These are phyloP conservation scores for Citropsis articulata DNA, from an alignment of 345 rosid species.

Conservation along the genomic window DNA sequence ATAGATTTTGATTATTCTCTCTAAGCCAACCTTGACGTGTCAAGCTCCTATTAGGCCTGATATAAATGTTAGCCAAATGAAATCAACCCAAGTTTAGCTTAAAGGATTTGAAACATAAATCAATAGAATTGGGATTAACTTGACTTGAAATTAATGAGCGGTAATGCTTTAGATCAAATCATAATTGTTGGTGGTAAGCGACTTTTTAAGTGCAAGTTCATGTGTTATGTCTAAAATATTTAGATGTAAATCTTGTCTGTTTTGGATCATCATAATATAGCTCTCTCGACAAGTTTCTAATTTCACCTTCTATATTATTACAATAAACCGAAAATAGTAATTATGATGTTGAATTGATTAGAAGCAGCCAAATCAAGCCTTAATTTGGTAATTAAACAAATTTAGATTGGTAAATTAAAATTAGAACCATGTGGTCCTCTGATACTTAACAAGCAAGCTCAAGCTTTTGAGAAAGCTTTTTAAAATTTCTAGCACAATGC, in stretches of 20 bases:
- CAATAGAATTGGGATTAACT: no score
- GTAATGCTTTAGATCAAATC: no score
- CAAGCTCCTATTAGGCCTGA: neutral
- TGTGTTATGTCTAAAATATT: no score
- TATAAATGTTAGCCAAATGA: no score
- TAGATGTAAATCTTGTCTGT: neutral
- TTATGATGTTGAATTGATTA: no score
- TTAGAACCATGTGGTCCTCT: constrained; percentile 25
- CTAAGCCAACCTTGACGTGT: constrained; percentile 7
- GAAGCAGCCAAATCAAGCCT: neutral
- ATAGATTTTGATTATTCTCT: constrained; percentile 4
- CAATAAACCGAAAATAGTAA: neutral
- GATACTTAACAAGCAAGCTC: constrained; percentile 28
- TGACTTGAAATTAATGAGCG: no score
- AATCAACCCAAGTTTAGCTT: no score
- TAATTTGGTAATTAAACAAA: neutral
- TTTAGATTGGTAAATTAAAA: constrained; percentile 5
- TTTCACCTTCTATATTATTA: no score
- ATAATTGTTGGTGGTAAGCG: neutral
- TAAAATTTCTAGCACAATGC: constrained; percentile 15
- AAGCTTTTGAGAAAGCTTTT: constrained; percentile 11
- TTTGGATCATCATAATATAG: no score
- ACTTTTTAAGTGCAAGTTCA: no score
- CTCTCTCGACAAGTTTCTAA: no score
- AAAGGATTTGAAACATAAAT: no score